Percentiles rank a stretch among this genome's conserved stretches.
Conservation (phyloP, 371 early-diverging fungal genomes). For the Mortierella sp. region DNA sequence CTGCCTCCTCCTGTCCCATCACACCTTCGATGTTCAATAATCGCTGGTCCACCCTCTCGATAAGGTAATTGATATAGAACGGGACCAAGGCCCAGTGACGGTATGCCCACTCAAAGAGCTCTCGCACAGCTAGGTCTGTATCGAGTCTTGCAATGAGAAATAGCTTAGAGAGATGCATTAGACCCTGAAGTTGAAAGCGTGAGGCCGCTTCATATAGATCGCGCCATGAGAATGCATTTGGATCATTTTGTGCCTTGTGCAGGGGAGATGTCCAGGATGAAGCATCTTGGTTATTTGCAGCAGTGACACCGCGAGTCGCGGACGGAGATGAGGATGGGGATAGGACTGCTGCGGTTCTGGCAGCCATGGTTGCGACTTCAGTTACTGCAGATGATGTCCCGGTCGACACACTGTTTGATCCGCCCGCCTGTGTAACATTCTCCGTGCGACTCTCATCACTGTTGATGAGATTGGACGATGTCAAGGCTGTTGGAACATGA, state of each 20-base stretch:
- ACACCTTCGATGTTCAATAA: neutral
- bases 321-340: too few species aligned
- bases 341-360: neutral
- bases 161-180: constrained; percentile 30
- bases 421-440: too few species aligned
- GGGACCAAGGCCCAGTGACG: constrained; percentile 31
- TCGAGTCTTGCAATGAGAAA: constrained; percentile 23
- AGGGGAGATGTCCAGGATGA: too few species aligned
- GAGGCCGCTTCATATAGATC: constrained; percentile 30
- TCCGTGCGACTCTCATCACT: too few species aligned
- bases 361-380: neutral
- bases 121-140: constrained; percentile 11
- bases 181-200: constrained; percentile 18
- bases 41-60: constrained; percentile 20
- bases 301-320: too few species aligned
- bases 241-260: neutral
- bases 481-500: constrained; percentile 23
- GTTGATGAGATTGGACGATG: neutral
- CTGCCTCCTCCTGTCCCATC: neutral
- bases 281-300: too few species aligned
- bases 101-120: constrained; percentile 48
- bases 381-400: neutral
- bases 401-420: neutral
- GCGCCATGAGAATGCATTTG: constrained; percentile 35
- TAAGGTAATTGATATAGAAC: constrained; percentile 27